A percentile compares a stretch with the other conserved stretches of the same genome.
phyloP scores from a whole-genome alignment of 768 basidiomycete species.

The Mycena kentingensis region DNA sequence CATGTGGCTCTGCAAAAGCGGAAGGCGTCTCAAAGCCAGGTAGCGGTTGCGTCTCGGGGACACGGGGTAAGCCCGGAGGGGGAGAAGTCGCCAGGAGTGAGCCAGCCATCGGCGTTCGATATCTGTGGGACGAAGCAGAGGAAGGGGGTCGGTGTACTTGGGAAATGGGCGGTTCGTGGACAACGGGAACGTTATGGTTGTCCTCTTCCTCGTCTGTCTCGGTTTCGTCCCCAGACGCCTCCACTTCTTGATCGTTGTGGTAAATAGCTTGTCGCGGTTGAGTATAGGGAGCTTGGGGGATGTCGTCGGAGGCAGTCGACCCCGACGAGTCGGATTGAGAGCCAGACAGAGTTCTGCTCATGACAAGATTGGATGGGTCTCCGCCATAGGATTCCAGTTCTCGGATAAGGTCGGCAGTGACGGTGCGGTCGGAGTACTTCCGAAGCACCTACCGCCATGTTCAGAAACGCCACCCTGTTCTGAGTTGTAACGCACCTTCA shows the following conservation, averaged over 20 bases:
- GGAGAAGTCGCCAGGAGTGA: slow-evolving; percentile 57
- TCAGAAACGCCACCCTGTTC: too few species aligned
- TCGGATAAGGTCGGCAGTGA: slow-evolving; percentile 70
- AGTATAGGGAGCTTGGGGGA: slow-evolving; percentile 26
- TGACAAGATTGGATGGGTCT: slow-evolving; percentile 62
- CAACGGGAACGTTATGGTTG: slow-evolving; percentile 37
- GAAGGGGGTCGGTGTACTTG: slow-evolving; percentile 66
- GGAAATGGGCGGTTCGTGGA: slow-evolving; percentile 32
- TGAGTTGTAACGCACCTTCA: slow-evolving; percentile 58
- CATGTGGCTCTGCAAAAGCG: slow-evolving; percentile 58
- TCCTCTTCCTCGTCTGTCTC: slow-evolving; percentile 51
- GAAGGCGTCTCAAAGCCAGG: slow-evolving; percentile 74
- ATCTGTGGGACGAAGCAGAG: slow-evolving; percentile 75
- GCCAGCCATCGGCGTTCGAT: slow-evolving; percentile 74
- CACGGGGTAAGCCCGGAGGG: slow-evolving; percentile 44
- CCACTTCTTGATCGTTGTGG: slow-evolving; percentile 38
- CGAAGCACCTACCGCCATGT: slow-evolving; percentile 67
- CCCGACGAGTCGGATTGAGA: slow-evolving; percentile 68
- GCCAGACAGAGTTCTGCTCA: slow-evolving; percentile 54
- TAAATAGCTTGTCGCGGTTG: slow-evolving; percentile 28
- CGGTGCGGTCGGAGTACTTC: slow-evolving; percentile 82
- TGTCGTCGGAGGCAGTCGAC: slow-evolving; percentile 57
- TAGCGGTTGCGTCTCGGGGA: slow-evolving; percentile 71
- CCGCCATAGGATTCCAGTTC: slow-evolving; percentile 80
- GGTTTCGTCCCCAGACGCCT: slow-evolving; percentile 49